Evolutionary conservation across 306 rosid genomes (phyloP).

Genomic region (Mimosa bimucronata): DNA sequence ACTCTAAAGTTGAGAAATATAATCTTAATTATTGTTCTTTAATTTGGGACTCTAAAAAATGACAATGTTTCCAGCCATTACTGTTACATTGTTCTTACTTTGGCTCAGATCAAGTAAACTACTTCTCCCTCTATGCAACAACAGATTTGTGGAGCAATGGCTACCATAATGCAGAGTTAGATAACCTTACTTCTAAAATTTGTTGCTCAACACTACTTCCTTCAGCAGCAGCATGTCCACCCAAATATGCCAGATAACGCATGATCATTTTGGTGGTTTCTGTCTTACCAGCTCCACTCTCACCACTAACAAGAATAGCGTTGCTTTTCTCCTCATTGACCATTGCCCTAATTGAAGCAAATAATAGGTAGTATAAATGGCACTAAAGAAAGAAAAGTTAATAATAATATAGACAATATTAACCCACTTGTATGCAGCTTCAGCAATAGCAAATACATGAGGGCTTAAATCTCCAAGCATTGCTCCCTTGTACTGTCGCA

Average conservation of each 20-base stretch:
- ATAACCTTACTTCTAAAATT: slow-evolving; percentile 80
- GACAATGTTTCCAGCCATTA: slow-evolving; percentile 24
- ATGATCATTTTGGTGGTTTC: slow-evolving; percentile 96
- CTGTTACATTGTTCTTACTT: slow-evolving; percentile 20
- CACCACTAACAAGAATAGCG: slow-evolving; percentile 92
- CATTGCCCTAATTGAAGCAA: slow-evolving; percentile 71
- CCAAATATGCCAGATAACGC: slow-evolving; percentile 91
- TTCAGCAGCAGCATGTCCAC: slow-evolving; percentile 72
- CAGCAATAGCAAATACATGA: slow-evolving; percentile 91
- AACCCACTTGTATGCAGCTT: slow-evolving; percentile 80
- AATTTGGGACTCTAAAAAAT: background rate
- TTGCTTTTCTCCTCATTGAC: slow-evolving; percentile 76
- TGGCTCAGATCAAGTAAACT: slow-evolving; percentile 31
- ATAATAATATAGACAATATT: slow-evolving; percentile 41
- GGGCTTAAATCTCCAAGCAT: slow-evolving; percentile 68
- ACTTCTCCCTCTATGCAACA: slow-evolving; percentile 29
- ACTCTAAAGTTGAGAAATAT: slow-evolving; percentile 16
- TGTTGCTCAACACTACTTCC: slow-evolving; percentile 83
- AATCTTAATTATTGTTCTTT: slow-evolving; percentile 27
- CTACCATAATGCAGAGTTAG: slow-evolving; percentile 43
- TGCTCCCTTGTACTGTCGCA: slow-evolving; percentile 77
- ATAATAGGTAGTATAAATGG: slow-evolving; percentile 37
- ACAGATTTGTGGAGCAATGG: slow-evolving; percentile 34
- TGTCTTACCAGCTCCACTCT: slow-evolving; percentile 96
- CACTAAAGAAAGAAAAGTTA: slow-evolving; percentile 30